Evolutionary conservation across 1,139 yeast species (phyloP).

Genomic region (Pichia sp.): DNA sequence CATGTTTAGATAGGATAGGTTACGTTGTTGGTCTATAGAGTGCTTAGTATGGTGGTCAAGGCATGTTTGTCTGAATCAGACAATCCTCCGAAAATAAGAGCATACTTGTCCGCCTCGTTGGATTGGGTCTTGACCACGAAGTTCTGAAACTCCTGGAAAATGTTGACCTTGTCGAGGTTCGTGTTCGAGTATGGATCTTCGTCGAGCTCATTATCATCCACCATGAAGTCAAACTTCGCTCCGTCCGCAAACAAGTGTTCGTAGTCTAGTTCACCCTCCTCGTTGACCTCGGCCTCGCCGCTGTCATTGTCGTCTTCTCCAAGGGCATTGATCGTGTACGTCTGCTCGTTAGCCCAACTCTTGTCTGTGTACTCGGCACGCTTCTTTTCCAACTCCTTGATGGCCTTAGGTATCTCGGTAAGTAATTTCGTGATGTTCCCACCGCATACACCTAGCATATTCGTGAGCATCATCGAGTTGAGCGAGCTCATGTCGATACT

Average conservation of each 20-base stretch:
- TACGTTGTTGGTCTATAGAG: constrained; percentile 1
- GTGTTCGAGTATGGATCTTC: constrained; percentile 83
- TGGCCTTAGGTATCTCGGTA: constrained; percentile 64
- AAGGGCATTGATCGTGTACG: constrained; percentile 28
- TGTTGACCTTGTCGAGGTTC: constrained; percentile 69
- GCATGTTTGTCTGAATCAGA: constrained; percentile 9
- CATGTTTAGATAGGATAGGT: not conserved
- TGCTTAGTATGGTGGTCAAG: constrained; percentile 10
- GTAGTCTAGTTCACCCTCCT: constrained; percentile 16
- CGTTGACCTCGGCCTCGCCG: constrained; percentile 38
- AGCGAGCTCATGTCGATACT: constrained; percentile 27
- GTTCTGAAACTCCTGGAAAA: constrained; percentile 50
- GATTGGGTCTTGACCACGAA: constrained; percentile 36
- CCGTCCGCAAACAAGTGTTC: constrained; percentile 21
- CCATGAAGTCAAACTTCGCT: constrained; percentile 14
- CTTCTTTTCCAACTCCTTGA: constrained; percentile 58
- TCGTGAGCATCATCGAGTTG: constrained; percentile 26
- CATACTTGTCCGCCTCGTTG: constrained; percentile 34
- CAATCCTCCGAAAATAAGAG: constrained; percentile 11
- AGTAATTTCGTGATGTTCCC: constrained; percentile 46
- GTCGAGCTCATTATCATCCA: constrained; percentile 38
- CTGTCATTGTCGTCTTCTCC: constrained; percentile 41
- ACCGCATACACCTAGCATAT: constrained; percentile 40
- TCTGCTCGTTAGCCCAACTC: constrained; percentile 22
- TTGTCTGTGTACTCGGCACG: constrained; percentile 50